These are phyloP conservation scores for Coffea humblotiana DNA, from an alignment of 305 asterid genomes.

Conservation along the genomic window DNA sequence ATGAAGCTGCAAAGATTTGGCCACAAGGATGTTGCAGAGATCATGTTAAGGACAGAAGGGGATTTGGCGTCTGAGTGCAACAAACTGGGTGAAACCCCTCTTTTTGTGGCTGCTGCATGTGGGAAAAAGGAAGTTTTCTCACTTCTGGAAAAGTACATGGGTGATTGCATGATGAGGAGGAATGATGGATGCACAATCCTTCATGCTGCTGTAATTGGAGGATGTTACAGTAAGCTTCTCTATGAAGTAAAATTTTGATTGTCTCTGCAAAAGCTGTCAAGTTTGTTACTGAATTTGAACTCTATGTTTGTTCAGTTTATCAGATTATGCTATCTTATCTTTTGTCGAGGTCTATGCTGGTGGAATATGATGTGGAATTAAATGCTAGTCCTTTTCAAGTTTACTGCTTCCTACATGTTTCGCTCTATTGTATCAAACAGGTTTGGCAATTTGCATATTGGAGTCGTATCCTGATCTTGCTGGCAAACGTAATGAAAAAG, in stretches of 20 bases:
- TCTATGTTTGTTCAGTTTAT: not conserved
- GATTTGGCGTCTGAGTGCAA: not conserved
- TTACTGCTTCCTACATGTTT: not conserved
- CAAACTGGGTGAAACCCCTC: not conserved
- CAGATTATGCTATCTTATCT: not conserved
- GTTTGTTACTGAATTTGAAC: too few species aligned
- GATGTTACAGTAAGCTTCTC: too few species aligned
- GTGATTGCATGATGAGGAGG: not conserved
- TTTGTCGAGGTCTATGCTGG: not conserved
- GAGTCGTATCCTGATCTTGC: slow-evolving; percentile 14
- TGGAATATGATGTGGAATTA: not conserved
- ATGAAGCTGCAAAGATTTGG: slow-evolving; percentile 19
- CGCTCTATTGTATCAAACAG: not conserved
- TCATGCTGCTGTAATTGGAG: too few species aligned
- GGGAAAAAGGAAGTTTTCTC: not conserved
- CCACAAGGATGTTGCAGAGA: not conserved
- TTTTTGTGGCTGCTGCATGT: not conserved
- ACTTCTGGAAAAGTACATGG: not conserved
- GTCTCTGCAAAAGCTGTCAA: too few species aligned
- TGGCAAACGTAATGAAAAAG: not conserved
- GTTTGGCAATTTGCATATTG: slow-evolving; percentile 14
- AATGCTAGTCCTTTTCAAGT: not conserved
- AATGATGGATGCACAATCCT: too few species aligned
- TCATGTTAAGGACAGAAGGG: not conserved
- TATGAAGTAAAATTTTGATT: too few species aligned